Evolutionary conservation across 2,329 filamentous ascomycete genomes (phyloP).

Genomic region (Lachnellula suecica): DNA sequence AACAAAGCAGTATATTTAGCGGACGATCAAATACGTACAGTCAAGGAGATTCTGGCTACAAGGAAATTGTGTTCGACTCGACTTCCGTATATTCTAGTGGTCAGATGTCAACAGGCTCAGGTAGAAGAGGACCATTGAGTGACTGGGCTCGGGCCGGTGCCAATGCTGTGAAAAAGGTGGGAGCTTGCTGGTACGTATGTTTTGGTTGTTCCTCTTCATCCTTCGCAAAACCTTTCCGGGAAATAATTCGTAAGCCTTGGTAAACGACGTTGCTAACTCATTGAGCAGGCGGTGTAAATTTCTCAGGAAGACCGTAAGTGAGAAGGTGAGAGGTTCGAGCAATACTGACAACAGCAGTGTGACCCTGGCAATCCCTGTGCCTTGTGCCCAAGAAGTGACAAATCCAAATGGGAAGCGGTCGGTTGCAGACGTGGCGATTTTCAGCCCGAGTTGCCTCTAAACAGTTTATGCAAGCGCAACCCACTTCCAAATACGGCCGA

Average conservation of each 20-base stretch:
- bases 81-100: not conserved
- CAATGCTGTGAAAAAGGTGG: not conserved
- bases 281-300: slow-evolving; percentile 14
- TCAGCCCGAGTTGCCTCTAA: slow-evolving; percentile 5
- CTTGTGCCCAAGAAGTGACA: slow-evolving; percentile 9
- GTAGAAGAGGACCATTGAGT: not conserved
- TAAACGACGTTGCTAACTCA: not conserved
- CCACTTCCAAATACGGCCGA: not conserved
- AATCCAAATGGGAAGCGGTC: slow-evolving; percentile 11
- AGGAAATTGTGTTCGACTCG: not conserved
- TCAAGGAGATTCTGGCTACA: not conserved
- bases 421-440: slow-evolving; percentile 13
- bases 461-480: slow-evolving; percentile 1
- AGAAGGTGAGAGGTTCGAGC: not conserved
- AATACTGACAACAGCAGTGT: slow-evolving; percentile 6
- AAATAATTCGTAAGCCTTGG: too few species aligned
- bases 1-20: not conserved
- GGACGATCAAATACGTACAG: not conserved
- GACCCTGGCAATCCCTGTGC: slow-evolving; percentile 8
- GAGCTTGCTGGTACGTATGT: not conserved
- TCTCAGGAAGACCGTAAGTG: slow-evolving; percentile 13
- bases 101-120: not conserved
- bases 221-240: too few species aligned
- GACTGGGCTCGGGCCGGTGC: not conserved
- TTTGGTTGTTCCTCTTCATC: not conserved